Conservation (phyloP, 768 basidiomycete genomes). For the Amanita jacksonii region DNA sequence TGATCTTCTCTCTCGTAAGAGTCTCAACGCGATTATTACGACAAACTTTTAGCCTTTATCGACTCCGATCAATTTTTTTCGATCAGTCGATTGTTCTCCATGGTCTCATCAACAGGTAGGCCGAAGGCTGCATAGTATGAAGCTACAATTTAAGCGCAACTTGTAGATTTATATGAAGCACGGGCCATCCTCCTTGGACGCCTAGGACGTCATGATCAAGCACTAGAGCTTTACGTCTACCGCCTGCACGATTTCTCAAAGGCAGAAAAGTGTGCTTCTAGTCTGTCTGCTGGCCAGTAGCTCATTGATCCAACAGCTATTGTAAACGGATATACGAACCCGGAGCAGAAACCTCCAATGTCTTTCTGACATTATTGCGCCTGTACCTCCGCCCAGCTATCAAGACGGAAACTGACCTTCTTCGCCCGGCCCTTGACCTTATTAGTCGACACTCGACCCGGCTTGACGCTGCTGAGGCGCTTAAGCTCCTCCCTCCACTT, state of each 20-base stretch:
- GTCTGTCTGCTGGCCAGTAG: constrained; percentile 2
- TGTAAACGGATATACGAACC: constrained; percentile 76
- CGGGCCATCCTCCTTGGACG: constrained; percentile 87
- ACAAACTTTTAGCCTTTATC: constrained; percentile 73
- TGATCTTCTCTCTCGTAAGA: constrained; percentile 30
- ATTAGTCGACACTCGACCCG: constrained; percentile 78
- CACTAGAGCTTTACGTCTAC: constrained; percentile 92
- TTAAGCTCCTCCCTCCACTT: constrained; percentile 84
- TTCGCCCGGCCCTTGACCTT: constrained; percentile 79
- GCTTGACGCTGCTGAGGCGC: constrained; percentile 71
- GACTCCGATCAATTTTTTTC: constrained; percentile 59
- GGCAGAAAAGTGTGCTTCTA: constrained; percentile 59
- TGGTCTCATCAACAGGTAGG: constrained; percentile 76
- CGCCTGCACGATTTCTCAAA: constrained; percentile 72
- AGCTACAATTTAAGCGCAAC: background rate
- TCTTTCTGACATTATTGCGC: constrained; percentile 80
- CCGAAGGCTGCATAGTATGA: background rate
- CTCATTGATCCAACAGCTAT: constrained; percentile 43
- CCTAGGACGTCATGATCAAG: constrained; percentile 85
- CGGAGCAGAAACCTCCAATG: constrained; percentile 39
- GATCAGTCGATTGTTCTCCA: constrained; percentile 70
- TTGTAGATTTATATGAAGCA: constrained; percentile 77
- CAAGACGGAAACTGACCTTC: constrained; percentile 41
- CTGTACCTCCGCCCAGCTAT: constrained; percentile 77
- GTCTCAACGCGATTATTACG: constrained; percentile 40